Base-by-base conservation (phyloP, 2,329 filamentous ascomycete genomes). In the Trichoderma koningiopsis region DNA sequence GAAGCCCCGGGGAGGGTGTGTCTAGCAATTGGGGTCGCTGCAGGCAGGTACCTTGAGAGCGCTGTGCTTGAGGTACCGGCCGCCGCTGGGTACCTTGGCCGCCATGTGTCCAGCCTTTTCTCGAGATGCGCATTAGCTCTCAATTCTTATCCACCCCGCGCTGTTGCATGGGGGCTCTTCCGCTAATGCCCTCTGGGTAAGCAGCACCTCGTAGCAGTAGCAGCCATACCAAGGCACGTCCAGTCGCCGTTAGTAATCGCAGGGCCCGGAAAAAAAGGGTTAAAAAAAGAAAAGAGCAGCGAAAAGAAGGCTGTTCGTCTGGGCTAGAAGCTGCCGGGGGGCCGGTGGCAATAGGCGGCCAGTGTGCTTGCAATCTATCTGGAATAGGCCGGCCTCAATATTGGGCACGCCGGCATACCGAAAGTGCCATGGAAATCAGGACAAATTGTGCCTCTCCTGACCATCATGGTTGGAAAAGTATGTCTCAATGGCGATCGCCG, bases 61-160 rank as follows among this genome's bases (percentile, higher is more conserved):
- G 11, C 35, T 52, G 63, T 52, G 62, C 63, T 47, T 31, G n/a
- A 68, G 37, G 68, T 70, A 68, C 68, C 64, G 35, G 27, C 63
- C 16, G 2, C 14, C 24, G 33, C 62, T 29, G 47, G 56, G 68
- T 70, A 70, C 68, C 53, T 70, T n/a, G 19, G 40, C 40, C 24
- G 68, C 68, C 68, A 70, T 70, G 63, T 70, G 64, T 55, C 31
- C 55, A 67, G 63, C 62, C 52, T 61, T 49, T 49, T 29, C 53
- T 56, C 22, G 40, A 35, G 27, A 35, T 43, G 43, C 61, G 40
- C 62, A 47, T 29, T 16, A 29, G 5, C 33, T 49, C 6, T 53
- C n/a, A n/a, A n/a, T n/a, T 49, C 40, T 49, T 57, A 58, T 67
- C 56, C 68, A 53, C 64, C 68, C 68, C 68, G 68, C 68, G 62